Conservation (phyloP, 2,329 filamentous ascomycete genomes). For the Didymella keratinophila region DNA sequence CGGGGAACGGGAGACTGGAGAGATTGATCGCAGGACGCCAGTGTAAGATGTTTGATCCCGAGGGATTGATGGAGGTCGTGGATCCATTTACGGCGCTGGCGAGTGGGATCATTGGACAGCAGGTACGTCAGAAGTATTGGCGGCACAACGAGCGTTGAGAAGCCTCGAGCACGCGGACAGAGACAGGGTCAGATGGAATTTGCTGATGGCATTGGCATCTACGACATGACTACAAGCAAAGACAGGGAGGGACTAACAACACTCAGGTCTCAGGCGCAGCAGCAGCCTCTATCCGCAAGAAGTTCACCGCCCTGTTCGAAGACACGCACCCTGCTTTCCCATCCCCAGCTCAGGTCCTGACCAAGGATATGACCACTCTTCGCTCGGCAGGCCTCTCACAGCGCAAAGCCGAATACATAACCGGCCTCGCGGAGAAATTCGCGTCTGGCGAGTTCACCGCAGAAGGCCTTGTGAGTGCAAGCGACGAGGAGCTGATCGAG, state of each 20-base stretch:
- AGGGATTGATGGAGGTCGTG: constrained; percentile 81
- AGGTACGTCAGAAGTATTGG: constrained; percentile 54
- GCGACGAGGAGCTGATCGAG: constrained; percentile 85
- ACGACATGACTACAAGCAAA: too few species aligned
- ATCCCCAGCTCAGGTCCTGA: constrained; percentile 74
- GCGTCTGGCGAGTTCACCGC: constrained; percentile 75
- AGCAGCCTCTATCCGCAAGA: constrained; percentile 85
- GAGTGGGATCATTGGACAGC: constrained; percentile 92
- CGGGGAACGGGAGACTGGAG: constrained; percentile 47
- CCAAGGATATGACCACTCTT: constrained; percentile 67
- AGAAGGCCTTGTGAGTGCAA: constrained; percentile 75
- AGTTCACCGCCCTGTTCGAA: constrained; percentile 63
- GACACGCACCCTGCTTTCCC: constrained; percentile 66
- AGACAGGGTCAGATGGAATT: not conserved
- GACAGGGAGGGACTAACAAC: not conserved
- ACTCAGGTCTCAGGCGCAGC: constrained; percentile 83
- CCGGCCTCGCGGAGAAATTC: constrained; percentile 86
- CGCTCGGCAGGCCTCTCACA: constrained; percentile 89
- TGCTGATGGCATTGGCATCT: not conserved
- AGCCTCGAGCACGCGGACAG: not conserved
- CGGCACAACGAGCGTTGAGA: not conserved
- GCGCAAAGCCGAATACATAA: constrained; percentile 94
- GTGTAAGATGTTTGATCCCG: constrained; percentile 81
- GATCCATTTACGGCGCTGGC: constrained; percentile 87
- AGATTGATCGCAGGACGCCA: constrained; percentile 75